Evolutionary conservation across 2,329 filamentous ascomycete species (phyloP), one percentile per base, ranked within the genome.

Genomic region (Diaporthe ampelina): DNA sequence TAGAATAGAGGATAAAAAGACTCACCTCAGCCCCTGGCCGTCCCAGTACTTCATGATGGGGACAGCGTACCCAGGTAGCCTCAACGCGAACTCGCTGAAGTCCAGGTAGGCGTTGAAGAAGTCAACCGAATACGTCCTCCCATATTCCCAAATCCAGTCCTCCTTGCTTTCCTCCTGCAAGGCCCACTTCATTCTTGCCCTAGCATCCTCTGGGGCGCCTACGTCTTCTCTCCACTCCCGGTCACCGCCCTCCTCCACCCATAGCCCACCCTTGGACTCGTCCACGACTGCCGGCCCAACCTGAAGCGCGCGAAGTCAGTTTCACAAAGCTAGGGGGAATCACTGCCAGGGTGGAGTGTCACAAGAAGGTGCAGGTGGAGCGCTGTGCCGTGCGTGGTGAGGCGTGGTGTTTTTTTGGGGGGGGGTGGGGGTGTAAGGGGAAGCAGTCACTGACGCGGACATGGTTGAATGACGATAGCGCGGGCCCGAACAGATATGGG

Each of bases 31-130:
- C 17, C 91, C 90, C 84, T 95, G 93, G 0, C 94, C 94, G 79
- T 95, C 93, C 93, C 94, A 95, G 81, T 94, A 95, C 78, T 89
- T 91, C 82, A 95, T 91, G 70, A 96, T 92, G 1, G 91, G 91
- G 26, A 95, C 83, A 15, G 90, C 90, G 78, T 95, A 94, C 0
- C 93, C 93, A 0, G 94, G 94, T 40, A 97, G 80, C 69, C 90
- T 88, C 29, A 97, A 84, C 37, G 93, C 88, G 79, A 96, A 92
- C 77, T 93, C 92, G 82, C 82, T 81, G 82, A 98, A 98, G 83
- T 97, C 95, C 59, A 99, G 84, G 83, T 97, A 98, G 1, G 94
- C 93, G 82, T 98, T 98, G 83, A 93, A 97, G 83, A 99, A 98
- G 79, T 91, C 89, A 29, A 90, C 81, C 0, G 85, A 86, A 75